Conservation (phyloP, 139 green algal species). For the Coelastrella sp. region DNA sequence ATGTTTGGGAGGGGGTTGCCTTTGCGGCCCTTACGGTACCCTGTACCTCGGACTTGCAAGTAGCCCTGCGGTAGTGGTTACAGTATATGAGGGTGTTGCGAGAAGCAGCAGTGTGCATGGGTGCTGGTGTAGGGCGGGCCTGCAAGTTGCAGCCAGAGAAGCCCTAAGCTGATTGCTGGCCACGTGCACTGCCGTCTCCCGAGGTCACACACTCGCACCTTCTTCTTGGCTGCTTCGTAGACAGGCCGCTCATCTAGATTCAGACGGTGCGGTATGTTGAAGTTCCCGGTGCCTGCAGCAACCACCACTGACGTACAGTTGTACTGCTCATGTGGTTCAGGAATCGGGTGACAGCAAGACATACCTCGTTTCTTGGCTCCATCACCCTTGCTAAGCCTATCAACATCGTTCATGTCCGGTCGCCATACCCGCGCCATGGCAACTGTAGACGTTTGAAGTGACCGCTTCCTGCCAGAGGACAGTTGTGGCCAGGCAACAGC, state of each 20-base stretch:
- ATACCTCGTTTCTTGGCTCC: neutral
- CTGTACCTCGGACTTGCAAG: conserved; percentile 71
- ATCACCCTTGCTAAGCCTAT: conserved; percentile 49
- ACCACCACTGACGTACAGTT: neutral
- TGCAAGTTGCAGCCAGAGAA: no score
- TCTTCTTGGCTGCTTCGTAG: conserved; percentile 77
- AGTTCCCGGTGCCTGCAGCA: conserved; percentile 58
- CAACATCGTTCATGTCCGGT: conserved; percentile 76
- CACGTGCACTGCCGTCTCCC: no score
- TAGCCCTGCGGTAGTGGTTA: conserved; percentile 49
- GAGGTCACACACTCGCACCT: conserved; percentile 39
- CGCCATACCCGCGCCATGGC: conserved; percentile 56
- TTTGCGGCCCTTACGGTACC: conserved; percentile 76
- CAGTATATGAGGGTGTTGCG: neutral
- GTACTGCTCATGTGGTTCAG: neutral
- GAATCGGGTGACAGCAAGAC: neutral
- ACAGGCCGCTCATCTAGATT: conserved; percentile 72
- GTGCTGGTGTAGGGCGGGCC: no score
- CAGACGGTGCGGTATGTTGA: conserved; percentile 74
- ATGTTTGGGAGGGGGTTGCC: conserved; percentile 79
- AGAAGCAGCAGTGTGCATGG: neutral
- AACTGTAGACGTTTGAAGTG: neutral
- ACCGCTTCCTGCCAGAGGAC: neutral
- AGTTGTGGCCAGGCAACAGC: neutral
- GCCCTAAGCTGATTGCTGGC: no score